phyloP scores from a whole-genome alignment of 2,329 filamentous ascomycete genomes.

The Leptographium radiaticola region DNA sequence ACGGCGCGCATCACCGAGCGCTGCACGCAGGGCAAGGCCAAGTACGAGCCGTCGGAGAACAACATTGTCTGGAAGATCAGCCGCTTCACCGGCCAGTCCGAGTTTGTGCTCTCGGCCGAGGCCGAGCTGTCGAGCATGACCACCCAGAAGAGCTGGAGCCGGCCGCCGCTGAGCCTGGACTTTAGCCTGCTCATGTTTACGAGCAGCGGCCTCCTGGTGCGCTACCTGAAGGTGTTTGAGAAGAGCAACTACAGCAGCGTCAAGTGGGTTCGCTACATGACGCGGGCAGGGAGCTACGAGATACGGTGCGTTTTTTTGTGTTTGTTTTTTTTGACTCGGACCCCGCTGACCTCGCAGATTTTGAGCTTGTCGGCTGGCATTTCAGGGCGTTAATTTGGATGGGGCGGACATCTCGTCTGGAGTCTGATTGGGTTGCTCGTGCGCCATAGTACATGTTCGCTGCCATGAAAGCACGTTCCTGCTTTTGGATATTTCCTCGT shows the following conservation, averaged over 20 bases:
- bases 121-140: constrained; percentile 93
- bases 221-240: constrained; percentile 97
- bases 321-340: no score
- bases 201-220: constrained; percentile 77
- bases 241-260: constrained; percentile 98
- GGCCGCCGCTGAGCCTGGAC: constrained; percentile 80
- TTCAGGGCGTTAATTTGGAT: not conserved
- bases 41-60: constrained; percentile 97
- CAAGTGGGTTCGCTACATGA: constrained; percentile 99
- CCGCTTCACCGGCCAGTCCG: constrained; percentile 94
- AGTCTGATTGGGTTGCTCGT: not conserved
- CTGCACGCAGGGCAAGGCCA: constrained; percentile 90
- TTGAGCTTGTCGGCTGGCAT: not conserved
- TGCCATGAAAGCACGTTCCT: not conserved
- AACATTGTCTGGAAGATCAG: constrained; percentile 99
- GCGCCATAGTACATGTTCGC: not conserved
- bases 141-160: constrained; percentile 92
- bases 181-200: constrained; percentile 98
- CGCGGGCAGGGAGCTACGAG: constrained; percentile 91
- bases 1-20: constrained; percentile 88
- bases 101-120: constrained; percentile 90
- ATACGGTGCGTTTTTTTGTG: constrained; percentile 49
- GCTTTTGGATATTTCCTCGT: not conserved
- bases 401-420: not conserved
- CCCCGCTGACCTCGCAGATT: not conserved